These are phyloP conservation scores for Iberis pinnata DNA, from an alignment of 345 rosid species.

Conservation along the genomic window DNA sequence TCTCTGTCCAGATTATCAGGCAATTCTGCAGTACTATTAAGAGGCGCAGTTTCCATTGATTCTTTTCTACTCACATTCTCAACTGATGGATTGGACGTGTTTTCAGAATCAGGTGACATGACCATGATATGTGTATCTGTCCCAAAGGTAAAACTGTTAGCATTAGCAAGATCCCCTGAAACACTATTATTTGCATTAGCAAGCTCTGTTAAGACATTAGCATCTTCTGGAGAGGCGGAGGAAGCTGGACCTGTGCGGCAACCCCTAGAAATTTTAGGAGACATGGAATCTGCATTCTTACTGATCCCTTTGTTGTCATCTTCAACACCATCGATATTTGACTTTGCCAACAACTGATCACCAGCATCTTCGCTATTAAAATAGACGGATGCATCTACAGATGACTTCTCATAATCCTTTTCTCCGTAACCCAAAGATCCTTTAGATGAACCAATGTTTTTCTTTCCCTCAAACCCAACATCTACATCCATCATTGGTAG, in stretches of 20 bases:
- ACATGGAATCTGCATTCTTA: constrained; percentile 23
- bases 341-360: constrained; percentile 22
- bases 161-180: constrained; percentile 25
- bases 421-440: constrained; percentile 30
- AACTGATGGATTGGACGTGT: constrained; percentile 14
- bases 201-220: constrained; percentile 23
- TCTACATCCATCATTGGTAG: constrained; percentile 25
- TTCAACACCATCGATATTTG: constrained; percentile 24
- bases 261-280: constrained; percentile 27
- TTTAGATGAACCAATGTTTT: constrained; percentile 21
- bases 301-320: constrained; percentile 24
- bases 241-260: constrained; percentile 20
- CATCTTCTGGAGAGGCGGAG: constrained; percentile 15
- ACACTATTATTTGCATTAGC: constrained; percentile 16
- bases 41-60: constrained; percentile 11
- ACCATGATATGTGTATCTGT: not conserved
- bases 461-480: constrained; percentile 27
- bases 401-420: constrained; percentile 28
- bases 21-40: constrained; percentile 5
- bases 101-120: constrained; percentile 28
- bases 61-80: constrained; percentile 31
- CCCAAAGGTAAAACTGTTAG: constrained; percentile 20
- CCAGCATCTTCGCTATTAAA: constrained; percentile 26
- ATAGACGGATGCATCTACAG: constrained; percentile 25
- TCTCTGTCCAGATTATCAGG: constrained; percentile 14